phyloP scores from a whole-genome alignment of 805 yeast genomes.

The Teunomyces lycoperdinae region DNA sequence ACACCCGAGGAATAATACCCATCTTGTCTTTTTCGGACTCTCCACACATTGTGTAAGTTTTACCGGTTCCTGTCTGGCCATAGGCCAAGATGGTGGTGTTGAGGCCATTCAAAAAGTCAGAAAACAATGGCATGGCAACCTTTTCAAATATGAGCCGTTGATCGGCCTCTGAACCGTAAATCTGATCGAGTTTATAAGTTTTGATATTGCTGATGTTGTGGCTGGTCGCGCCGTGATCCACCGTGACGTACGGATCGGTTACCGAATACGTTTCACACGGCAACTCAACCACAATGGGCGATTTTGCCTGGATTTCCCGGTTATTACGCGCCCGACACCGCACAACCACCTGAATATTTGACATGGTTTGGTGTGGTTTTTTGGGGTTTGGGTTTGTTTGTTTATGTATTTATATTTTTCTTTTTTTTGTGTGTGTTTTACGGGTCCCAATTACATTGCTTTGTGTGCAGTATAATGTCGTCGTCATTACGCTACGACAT shows the following conservation, averaged over 20 bases:
- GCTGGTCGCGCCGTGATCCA: slow-evolving; percentile 10
- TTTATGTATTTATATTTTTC: not conserved
- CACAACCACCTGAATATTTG: slow-evolving; percentile 51
- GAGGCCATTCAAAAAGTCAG: slow-evolving; percentile 56
- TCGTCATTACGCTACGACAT: too few relatives aligned
- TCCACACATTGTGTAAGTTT: slow-evolving; percentile 73
- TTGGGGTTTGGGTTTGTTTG: slow-evolving; percentile 1
- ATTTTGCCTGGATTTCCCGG: slow-evolving; percentile 42
- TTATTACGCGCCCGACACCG: slow-evolving; percentile 52
- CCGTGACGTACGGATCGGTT: slow-evolving; percentile 18
- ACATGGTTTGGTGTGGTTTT: slow-evolving; percentile 15
- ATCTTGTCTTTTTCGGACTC: slow-evolving; percentile 27
- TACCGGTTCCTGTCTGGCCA: slow-evolving; percentile 88
- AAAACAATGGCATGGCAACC: slow-evolving; percentile 69
- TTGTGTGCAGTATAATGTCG: not conserved
- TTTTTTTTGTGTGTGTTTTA: too few relatives aligned
- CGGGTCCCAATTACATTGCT: too few relatives aligned
- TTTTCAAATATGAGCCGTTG: slow-evolving; percentile 64
- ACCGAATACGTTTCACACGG: slow-evolving; percentile 29
- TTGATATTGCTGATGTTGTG: slow-evolving; percentile 29
- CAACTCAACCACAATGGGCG: slow-evolving; percentile 47
- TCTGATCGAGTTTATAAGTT: slow-evolving; percentile 72
- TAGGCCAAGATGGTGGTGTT: slow-evolving; percentile 80
- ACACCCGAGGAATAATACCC: slow-evolving; percentile 58
- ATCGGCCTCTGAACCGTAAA: slow-evolving; percentile 78